These are phyloP conservation scores for Pezicula carpinea DNA, from an alignment of 2,329 filamentous ascomycete species.

Conservation along the genomic window DNA sequence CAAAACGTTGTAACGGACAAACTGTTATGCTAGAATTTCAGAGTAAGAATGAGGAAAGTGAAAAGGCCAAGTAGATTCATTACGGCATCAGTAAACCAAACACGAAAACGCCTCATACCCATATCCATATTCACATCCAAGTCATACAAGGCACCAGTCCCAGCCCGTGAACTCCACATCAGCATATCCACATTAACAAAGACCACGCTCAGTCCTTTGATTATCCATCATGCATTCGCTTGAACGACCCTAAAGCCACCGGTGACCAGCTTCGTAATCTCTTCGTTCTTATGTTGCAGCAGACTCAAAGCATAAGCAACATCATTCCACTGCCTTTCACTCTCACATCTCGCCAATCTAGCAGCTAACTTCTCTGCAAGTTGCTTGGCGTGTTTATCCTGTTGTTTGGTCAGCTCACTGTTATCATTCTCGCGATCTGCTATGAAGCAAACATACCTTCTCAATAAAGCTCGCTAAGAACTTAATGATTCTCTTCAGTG, in stretches of 20 bases:
- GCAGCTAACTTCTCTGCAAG: slow-evolving; percentile 89
- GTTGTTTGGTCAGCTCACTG: slow-evolving; percentile 17
- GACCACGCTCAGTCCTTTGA: background rate
- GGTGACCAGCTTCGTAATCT: slow-evolving; percentile 70
- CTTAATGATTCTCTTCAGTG: slow-evolving; percentile 80
- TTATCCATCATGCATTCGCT: slow-evolving; percentile 45
- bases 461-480: slow-evolving; percentile 96
- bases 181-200: background rate
- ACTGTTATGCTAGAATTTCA: background rate
- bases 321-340: slow-evolving; percentile 94
- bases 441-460: slow-evolving; percentile 59
- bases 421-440: background rate
- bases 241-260: slow-evolving; percentile 74
- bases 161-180: background rate
- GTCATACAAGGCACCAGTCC: background rate
- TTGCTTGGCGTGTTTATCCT: slow-evolving; percentile 98
- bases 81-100: background rate
- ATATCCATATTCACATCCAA: background rate
- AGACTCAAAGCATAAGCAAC: slow-evolving; percentile 88
- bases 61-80: background rate
- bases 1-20: too few relatives aligned
- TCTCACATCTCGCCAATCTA: slow-evolving; percentile 79
- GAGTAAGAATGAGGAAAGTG: background rate
- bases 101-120: background rate
- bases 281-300: slow-evolving; percentile 89